A percentile compares a stretch with the other conserved stretches of the same genome.
phyloP scores from a whole-genome alignment of 768 basidiomycete species.

The Boletus reticuloceps region DNA sequence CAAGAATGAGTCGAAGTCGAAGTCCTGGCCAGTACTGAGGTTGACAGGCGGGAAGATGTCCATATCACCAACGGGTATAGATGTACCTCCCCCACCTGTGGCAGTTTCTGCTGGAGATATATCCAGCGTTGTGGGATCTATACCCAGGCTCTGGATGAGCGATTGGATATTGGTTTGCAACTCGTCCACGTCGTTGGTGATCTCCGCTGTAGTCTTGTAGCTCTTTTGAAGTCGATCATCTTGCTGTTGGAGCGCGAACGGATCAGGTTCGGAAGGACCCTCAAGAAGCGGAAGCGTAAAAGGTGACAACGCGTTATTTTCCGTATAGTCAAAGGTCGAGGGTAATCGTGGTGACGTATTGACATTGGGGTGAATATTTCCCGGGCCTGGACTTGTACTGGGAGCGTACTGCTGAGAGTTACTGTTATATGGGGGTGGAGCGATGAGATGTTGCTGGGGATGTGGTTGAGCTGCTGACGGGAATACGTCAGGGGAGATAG shows the following conservation, averaged over 20 bases:
- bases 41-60: constrained; percentile 20
- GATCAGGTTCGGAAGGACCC: constrained; percentile 28
- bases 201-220: constrained; percentile 60
- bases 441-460: constrained; percentile 25
- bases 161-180: constrained; percentile 66
- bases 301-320: constrained; percentile 22
- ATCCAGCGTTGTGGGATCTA: constrained; percentile 46
- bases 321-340: constrained; percentile 20
- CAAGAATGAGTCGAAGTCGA: constrained; percentile 41
- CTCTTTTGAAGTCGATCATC: constrained; percentile 47
- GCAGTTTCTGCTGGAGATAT: constrained; percentile 2
- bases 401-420: constrained; percentile 7
- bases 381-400: neutral
- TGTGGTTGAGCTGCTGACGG: constrained; percentile 15
- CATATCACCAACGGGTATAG: constrained; percentile 1
- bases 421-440: constrained; percentile 29
- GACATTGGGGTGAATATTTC: constrained; percentile 5
- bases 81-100: constrained; percentile 1
- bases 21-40: constrained; percentile 16
- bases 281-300: constrained; percentile 25
- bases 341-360: constrained; percentile 13
- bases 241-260: constrained; percentile 35
- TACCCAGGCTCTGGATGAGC: constrained; percentile 67
- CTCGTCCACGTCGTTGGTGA: constrained; percentile 71
- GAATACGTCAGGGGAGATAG: constrained; percentile 23